phyloP scores from a whole-genome alignment of 1,139 yeast genomes.

The Kazachstania sp. region DNA sequence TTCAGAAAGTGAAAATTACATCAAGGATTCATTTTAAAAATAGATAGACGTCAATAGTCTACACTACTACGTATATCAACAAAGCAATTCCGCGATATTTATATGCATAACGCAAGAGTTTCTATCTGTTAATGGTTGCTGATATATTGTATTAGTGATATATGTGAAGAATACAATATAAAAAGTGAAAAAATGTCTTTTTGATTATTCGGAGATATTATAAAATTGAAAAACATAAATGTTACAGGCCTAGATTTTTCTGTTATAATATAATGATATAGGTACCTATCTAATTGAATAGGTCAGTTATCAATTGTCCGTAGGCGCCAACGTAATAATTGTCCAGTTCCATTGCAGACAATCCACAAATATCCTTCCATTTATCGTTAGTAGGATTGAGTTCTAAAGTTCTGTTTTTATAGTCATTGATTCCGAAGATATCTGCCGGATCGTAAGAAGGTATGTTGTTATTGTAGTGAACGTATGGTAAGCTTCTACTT shows the following conservation, averaged over 20 bases:
- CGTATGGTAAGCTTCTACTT: background rate
- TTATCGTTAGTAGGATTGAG: background rate
- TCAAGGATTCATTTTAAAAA: too few relatives aligned
- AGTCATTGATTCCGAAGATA: background rate
- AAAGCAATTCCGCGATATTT: too few relatives aligned
- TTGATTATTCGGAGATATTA: too few relatives aligned
- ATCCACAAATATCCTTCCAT: constrained; percentile 19
- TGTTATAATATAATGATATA: background rate
- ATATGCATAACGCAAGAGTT: too few relatives aligned
- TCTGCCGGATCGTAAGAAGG: background rate
- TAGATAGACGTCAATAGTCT: too few relatives aligned
- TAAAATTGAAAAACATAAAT: too few relatives aligned
- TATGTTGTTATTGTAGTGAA: background rate
- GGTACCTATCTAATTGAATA: constrained; percentile 3
- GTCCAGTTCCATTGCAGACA: constrained; percentile 25
- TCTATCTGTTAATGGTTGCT: too few relatives aligned
- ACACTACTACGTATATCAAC: too few relatives aligned
- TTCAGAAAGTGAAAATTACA: too few relatives aligned
- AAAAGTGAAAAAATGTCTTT: too few relatives aligned
- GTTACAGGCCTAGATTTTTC: background rate
- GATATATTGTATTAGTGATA: too few relatives aligned
- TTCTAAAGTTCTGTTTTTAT: background rate
- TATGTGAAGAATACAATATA: too few relatives aligned
- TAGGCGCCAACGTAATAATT: constrained; percentile 32
- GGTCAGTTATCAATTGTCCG: constrained; percentile 27